These are phyloP conservation scores for Mycena olivaceomarginata DNA, from an alignment of 768 basidiomycete species.

Conservation along the genomic window DNA sequence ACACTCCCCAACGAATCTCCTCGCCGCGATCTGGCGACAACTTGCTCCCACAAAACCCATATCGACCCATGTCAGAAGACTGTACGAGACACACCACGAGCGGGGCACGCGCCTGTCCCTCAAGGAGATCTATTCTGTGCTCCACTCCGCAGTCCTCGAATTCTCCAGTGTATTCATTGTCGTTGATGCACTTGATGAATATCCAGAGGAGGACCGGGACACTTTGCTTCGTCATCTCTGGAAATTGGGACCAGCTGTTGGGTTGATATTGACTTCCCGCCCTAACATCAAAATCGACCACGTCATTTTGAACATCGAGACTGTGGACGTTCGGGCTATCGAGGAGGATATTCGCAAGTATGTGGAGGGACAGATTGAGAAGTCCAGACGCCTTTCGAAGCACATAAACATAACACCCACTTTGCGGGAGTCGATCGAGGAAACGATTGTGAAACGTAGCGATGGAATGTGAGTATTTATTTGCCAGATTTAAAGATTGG, in stretches of 20 bases:
- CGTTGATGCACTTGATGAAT: slow-evolving; percentile 8
- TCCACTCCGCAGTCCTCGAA: neutral
- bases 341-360: no score
- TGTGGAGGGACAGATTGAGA: no score
- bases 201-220: neutral
- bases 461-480: no score
- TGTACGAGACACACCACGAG: neutral
- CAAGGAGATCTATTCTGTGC: neutral
- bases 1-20: slow-evolving; percentile 1
- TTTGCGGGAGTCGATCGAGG: no score
- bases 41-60: neutral
- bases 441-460: no score
- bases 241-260: neutral
- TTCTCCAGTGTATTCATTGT: neutral
- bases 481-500: no score
- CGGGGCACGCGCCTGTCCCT: neutral
- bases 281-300: no score
- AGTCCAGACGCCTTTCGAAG: no score
- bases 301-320: no score
- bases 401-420: no score
- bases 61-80: neutral
- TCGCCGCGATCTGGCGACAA: slow-evolving; percentile 18
- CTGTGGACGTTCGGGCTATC: no score
- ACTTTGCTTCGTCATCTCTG: neutral
- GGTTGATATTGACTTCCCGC: neutral